These are phyloP conservation scores for Tulasnella calospora DNA, from an alignment of 768 basidiomycete genomes.

Conservation along the genomic window DNA sequence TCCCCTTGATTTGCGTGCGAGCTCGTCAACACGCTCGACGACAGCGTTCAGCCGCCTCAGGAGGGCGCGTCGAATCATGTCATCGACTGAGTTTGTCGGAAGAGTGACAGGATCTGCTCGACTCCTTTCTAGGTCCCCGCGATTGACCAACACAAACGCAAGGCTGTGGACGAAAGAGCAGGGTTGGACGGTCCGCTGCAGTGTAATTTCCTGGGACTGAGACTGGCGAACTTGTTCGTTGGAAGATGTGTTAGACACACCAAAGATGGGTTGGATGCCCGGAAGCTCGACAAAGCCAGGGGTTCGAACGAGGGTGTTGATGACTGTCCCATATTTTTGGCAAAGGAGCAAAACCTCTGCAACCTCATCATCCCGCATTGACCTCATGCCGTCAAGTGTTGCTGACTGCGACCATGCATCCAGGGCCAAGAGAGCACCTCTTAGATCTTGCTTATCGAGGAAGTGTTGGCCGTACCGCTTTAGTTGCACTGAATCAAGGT, in stretches of 20 bases:
- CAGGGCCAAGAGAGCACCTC: background rate
- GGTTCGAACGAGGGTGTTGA: background rate
- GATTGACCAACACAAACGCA: background rate
- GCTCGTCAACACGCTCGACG: background rate
- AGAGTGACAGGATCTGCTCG: background rate
- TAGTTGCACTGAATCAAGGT: background rate
- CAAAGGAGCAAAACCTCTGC: background rate
- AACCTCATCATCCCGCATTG: background rate
- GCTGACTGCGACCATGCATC: background rate
- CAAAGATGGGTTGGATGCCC: background rate
- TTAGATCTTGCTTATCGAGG: background rate
- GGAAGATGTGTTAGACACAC: background rate
- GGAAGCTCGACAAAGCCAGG: background rate
- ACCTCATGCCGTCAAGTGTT: background rate
- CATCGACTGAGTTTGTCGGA: background rate
- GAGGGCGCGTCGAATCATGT: background rate
- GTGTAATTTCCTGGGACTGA: background rate
- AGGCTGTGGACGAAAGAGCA: background rate
- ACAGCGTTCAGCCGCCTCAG: background rate
- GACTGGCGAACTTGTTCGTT: background rate
- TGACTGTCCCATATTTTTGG: background rate
- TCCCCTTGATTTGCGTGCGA: background rate
- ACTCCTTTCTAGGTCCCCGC: too few species aligned
- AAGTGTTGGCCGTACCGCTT: background rate
- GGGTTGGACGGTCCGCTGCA: background rate